Percentiles rank a stretch among this genome's conserved stretches.
phyloP scores from a whole-genome alignment of 78 protist species.

The Salpingoeca rosetta region DNA sequence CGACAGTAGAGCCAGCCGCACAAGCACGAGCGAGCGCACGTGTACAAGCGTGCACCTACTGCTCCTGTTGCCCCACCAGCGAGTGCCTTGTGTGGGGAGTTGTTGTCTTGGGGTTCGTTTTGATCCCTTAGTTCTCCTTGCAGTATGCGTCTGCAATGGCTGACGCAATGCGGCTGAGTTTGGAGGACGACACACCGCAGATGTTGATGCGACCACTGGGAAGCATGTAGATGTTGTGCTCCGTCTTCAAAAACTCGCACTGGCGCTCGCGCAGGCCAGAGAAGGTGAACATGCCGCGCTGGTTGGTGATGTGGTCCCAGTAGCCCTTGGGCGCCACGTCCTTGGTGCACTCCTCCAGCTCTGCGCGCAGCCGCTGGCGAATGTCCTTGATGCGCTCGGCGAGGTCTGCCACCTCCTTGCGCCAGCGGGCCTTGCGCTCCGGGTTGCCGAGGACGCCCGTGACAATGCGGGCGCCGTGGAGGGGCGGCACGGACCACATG shows the following conservation, averaged over 20 bases:
- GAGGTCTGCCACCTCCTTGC: conserved; percentile 68
- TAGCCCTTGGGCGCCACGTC: conserved; percentile 1
- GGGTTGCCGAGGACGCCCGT: conserved; percentile 50
- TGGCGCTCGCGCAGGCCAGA: conserved; percentile 67
- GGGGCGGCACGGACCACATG: conserved; percentile 92
- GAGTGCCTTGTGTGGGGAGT: too few relatives aligned
- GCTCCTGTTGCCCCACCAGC: too few relatives aligned
- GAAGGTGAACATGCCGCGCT: conserved; percentile 97
- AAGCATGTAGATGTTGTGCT: conserved; percentile 72
- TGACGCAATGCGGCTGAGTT: too few relatives aligned
- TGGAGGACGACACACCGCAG: too few relatives aligned
- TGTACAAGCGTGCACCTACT: too few relatives aligned
- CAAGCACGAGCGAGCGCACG: too few relatives aligned
- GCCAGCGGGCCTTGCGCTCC: conserved; percentile 32
- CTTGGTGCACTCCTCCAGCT: conserved; percentile 45
- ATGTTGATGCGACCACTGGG: conserved; percentile 92
- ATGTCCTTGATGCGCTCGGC: conserved; percentile 78
- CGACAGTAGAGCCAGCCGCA: too few relatives aligned
- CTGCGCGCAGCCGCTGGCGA: conserved; percentile 55
- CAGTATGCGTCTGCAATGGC: too few relatives aligned
- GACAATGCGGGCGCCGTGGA: conserved; percentile 92
- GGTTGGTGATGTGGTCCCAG: conserved; percentile 92
- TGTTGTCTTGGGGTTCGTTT: too few relatives aligned
- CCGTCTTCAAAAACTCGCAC: conserved; percentile 40
- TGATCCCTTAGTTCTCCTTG: too few relatives aligned